These are phyloP conservation scores for Citrullus amarus DNA, from an alignment of 306 rosid genomes.

Conservation along the genomic window DNA sequence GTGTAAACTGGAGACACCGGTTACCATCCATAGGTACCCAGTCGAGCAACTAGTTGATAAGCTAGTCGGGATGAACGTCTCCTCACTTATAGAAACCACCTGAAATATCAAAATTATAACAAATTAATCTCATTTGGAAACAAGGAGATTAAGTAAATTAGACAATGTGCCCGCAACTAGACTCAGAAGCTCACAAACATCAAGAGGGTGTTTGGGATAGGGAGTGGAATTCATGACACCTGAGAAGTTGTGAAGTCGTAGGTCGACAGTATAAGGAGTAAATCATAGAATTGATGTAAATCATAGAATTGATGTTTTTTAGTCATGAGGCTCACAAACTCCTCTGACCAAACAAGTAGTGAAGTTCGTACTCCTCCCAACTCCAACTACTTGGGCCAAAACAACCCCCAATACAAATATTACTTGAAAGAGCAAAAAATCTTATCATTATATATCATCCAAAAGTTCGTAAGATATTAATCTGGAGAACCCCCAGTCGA, in stretches of 20 bases:
- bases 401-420: background rate
- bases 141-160: background rate
- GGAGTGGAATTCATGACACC: too few species aligned
- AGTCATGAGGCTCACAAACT: too few species aligned
- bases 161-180: background rate
- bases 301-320: too few species aligned
- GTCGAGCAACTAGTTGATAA: slow-evolving; percentile 29
- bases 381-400: too few species aligned
- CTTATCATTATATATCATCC: background rate
- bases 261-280: too few species aligned
- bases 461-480: background rate
- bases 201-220: background rate
- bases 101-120: slow-evolving; percentile 12
- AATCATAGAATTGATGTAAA: too few species aligned
- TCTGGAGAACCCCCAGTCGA: background rate
- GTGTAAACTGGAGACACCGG: slow-evolving; percentile 61
- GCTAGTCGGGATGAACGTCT: slow-evolving; percentile 73
- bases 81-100: slow-evolving; percentile 58
- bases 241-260: too few species aligned
- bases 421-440: background rate
- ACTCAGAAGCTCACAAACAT: background rate
- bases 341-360: too few species aligned
- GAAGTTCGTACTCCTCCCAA: too few species aligned
- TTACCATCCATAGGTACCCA: slow-evolving; percentile 67
- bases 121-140: background rate